phyloP scores from a whole-genome alignment of 2,329 filamentous ascomycete genomes.

The Ascochyta clinopodiicola region DNA sequence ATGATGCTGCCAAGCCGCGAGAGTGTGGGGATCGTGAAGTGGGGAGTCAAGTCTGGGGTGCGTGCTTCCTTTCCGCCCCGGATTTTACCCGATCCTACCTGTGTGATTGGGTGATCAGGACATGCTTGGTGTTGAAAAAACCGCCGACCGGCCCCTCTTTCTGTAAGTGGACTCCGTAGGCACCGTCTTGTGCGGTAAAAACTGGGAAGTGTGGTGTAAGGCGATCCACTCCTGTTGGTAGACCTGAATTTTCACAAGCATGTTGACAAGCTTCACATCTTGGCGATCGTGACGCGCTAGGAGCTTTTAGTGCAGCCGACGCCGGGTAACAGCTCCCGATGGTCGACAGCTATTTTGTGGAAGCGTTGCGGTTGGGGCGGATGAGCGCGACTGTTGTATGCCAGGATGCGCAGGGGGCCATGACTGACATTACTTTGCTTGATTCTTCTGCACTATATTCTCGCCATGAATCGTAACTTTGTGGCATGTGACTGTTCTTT shows the following conservation, averaged over 20 bases:
- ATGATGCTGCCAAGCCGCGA: constrained; percentile 15
- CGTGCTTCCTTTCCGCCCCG: constrained; percentile 11
- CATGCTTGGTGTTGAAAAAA: background rate
- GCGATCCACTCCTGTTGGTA: background rate
- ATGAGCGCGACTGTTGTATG: background rate
- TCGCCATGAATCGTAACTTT: background rate
- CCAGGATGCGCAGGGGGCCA: background rate
- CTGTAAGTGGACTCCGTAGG: background rate
- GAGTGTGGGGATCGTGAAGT: constrained; percentile 11
- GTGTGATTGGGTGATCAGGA: constrained; percentile 5
- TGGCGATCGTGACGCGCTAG: constrained; percentile 5
- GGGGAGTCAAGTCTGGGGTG: constrained; percentile 10
- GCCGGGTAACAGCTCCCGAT: constrained; percentile 1
- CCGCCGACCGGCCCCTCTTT: constrained; percentile 2
- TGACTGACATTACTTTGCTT: background rate
- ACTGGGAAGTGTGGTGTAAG: background rate
- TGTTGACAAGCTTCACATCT: constrained; percentile 3
- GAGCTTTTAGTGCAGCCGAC: constrained; percentile 4
- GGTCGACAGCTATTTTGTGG: background rate
- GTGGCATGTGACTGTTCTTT: background rate
- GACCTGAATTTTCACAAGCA: constrained; percentile 3
- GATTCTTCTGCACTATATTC: background rate
- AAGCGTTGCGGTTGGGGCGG: background rate
- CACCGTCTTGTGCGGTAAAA: constrained; percentile 8
- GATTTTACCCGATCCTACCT: background rate